phyloP scores from a whole-genome alignment of 1,284 basidiomycete species.

The Naganishia liquefaciens region DNA sequence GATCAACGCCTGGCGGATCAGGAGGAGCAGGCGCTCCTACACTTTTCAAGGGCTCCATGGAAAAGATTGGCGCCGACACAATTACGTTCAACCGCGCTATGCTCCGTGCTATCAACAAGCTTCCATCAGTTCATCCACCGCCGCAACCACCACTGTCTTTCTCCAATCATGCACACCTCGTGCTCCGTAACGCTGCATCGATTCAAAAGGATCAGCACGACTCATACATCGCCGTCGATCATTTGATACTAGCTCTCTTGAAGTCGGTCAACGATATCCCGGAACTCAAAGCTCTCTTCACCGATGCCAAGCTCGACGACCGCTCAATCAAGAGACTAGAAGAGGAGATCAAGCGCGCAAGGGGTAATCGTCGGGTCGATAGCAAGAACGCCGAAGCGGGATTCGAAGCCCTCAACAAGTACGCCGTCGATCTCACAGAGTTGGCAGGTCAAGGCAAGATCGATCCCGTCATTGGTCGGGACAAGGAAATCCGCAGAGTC shows the following conservation, averaged over 20 bases:
- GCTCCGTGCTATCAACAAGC: constrained; percentile 54
- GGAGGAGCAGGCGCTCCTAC: constrained; percentile 41
- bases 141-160: constrained; percentile 72
- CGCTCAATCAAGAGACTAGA: constrained; percentile 54
- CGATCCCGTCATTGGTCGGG: constrained; percentile 63
- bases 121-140: constrained; percentile 80
- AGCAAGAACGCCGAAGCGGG: constrained; percentile 57
- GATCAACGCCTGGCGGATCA: constrained; percentile 29
- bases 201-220: constrained; percentile 82
- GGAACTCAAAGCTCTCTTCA: constrained; percentile 55
- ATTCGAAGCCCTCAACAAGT: constrained; percentile 56
- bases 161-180: constrained; percentile 64
- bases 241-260: constrained; percentile 71
- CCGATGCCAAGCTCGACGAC: constrained; percentile 55
- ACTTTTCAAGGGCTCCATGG: constrained; percentile 47
- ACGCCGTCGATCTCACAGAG: constrained; percentile 53
- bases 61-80: constrained; percentile 51
- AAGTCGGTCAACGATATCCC: constrained; percentile 52
- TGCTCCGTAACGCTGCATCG: constrained; percentile 75
- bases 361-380: constrained; percentile 60
- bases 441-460: constrained; percentile 58
- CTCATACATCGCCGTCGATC: constrained; percentile 89
- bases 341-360: constrained; percentile 57
- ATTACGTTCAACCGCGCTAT: constrained; percentile 47
- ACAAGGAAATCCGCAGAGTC: constrained; percentile 59